phyloP scores from a whole-genome alignment of 148 eudicot genomes.

The Vaccinium myrtillus region DNA sequence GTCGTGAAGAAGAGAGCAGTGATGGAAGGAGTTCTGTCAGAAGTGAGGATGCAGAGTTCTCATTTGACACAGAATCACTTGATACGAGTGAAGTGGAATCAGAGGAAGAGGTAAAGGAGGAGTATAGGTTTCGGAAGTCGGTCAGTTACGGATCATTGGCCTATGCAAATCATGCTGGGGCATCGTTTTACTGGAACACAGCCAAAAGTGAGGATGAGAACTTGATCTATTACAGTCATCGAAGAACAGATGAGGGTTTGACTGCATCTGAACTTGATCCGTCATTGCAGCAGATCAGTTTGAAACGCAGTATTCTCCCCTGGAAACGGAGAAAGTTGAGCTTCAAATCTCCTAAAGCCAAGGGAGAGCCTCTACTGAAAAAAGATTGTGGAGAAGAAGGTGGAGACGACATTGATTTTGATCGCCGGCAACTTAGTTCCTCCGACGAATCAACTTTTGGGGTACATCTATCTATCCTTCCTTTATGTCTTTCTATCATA shows the following conservation, averaged over 20 bases:
- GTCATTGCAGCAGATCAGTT: conserved; percentile 26
- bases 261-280: conserved; percentile 28
- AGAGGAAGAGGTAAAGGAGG: conserved; percentile 51
- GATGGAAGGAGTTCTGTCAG: conserved; percentile 37
- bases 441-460: conserved; percentile 45
- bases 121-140: conserved; percentile 30
- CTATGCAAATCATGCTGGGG: conserved; percentile 50
- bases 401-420: conserved; percentile 87
- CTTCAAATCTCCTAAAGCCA: conserved; percentile 58
- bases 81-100: conserved; percentile 47
- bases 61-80: conserved; percentile 63
- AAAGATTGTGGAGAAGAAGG: conserved; percentile 67
- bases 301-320: conserved; percentile 43
- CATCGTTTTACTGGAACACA: conserved; percentile 26
- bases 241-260: conserved; percentile 27
- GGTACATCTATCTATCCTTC: conserved; percentile 32
- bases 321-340: conserved; percentile 74
- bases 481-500: background rate
- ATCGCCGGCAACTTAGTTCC: conserved; percentile 65
- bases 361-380: conserved; percentile 77
- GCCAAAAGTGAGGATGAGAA: conserved; percentile 43
- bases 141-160: conserved; percentile 51
- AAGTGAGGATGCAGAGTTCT: conserved; percentile 51
- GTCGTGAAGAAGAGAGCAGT: conserved; percentile 53
- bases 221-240: conserved; percentile 47